These are phyloP conservation scores for Kodamaea neixiangensis DNA, from an alignment of 805 yeast species.

Conservation along the genomic window DNA sequence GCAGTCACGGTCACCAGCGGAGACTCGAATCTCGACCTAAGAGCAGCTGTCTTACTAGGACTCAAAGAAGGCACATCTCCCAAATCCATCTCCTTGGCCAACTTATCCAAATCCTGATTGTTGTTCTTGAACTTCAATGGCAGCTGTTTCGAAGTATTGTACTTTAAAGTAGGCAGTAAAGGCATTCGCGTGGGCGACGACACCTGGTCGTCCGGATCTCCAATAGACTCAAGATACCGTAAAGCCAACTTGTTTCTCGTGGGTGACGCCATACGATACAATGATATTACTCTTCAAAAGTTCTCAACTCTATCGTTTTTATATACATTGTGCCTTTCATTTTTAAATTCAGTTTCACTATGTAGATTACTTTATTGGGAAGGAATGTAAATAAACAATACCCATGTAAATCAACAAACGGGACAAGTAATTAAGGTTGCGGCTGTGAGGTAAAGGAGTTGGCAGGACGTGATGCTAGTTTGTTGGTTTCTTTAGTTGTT, in stretches of 20 bases:
- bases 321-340: not conserved
- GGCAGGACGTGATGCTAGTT: not conserved
- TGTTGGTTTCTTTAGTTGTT: no score
- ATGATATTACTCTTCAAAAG: not conserved
- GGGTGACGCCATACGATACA: constrained; percentile 12
- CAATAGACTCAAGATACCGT: constrained; percentile 37
- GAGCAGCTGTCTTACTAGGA: constrained; percentile 26
- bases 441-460: not conserved
- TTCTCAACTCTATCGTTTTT: not conserved
- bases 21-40: constrained; percentile 37
- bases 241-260: constrained; percentile 29
- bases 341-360: not conserved
- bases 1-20: constrained; percentile 46
- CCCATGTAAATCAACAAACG: not conserved
- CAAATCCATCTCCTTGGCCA: constrained; percentile 36
- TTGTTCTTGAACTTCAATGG: constrained; percentile 12
- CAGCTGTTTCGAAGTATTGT: constrained; percentile 20
- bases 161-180: constrained; percentile 30
- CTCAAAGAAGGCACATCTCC: constrained; percentile 13
- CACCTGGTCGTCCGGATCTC: constrained; percentile 18
- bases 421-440: not conserved
- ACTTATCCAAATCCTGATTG: constrained; percentile 36
- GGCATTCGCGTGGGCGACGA: constrained; percentile 28
- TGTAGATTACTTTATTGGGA: constrained; percentile 1
- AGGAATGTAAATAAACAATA: constrained; percentile 8